Evolutionary conservation across 306 rosid genomes (phyloP), one percentile per base, ranked within the genome.

Genomic region (Fragaria iinumae): DNA sequence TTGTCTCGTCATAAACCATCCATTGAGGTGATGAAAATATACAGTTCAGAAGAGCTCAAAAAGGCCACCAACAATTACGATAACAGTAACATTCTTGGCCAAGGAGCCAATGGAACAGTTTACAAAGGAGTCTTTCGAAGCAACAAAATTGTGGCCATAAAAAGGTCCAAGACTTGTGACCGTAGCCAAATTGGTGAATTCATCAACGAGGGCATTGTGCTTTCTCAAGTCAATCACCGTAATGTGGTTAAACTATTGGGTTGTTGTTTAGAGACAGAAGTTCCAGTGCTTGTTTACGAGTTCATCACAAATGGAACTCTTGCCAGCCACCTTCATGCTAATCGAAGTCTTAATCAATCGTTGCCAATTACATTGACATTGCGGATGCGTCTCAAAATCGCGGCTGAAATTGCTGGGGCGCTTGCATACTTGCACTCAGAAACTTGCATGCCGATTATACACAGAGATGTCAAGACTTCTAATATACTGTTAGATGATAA

Each of bases 251-350:
- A 57, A 16, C 53, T 80, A 18, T 23, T 80, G 7, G 83, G 83
- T 20, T 80, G 83, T 32, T 80, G 83, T 32, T 74, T 80, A 75
- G 83, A 80, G 53, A 53, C 79, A 1, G 83, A 80, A 44, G 75
- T 80, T 32, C 83, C 83, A 0, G 21, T 73, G 8, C 32, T 80
- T 1, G 75, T 80, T 8, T 74, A 80, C 14, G 79, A 80, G 63
- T 80, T 67, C 25, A 67, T 80, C n/a, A 80, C 70, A 18, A 80
- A 80, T 16, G 83, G 83, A 14, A 74, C 79, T 6, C 79, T 80
- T 44, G 74, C 57, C 9, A 73, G 71, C 25, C 79, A 74, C 5
- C 49, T 69, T 13, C 76, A 32, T 27, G 18, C 2, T 16, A 14
- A 14, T 71, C 16, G 11, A 4, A 13, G 5, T 14, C 41, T 1